Conservation (phyloP, 345 rosid species). For the Lenwebbia sp. region DNA sequence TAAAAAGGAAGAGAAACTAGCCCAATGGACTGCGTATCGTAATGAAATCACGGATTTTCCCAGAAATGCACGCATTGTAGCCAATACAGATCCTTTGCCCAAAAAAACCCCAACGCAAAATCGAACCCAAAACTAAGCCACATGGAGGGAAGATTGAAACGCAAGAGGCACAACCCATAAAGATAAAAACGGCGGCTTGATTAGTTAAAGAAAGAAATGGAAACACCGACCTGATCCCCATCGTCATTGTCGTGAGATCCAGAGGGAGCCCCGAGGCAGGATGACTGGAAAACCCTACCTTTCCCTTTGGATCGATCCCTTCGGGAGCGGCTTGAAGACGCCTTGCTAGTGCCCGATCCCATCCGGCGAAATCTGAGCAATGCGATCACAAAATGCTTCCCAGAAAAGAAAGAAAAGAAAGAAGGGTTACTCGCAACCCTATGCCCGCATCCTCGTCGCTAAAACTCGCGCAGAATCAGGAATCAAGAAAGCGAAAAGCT, state of each 20-base stretch:
- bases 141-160: background rate
- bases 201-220: background rate
- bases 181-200: background rate
- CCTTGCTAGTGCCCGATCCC: constrained; percentile 85
- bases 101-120: background rate
- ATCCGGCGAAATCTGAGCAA: constrained; percentile 6
- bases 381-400: background rate
- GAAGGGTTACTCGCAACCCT: background rate
- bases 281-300: constrained; percentile 46
- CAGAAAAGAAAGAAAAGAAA: background rate
- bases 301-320: constrained; percentile 37
- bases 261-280: constrained; percentile 57
- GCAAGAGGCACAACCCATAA: background rate
- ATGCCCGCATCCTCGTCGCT: background rate
- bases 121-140: background rate
- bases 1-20: background rate
- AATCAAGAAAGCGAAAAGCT: background rate
- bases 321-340: constrained; percentile 15
- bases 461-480: background rate
- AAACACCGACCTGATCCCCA: constrained; percentile 24
- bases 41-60: background rate
- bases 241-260: constrained; percentile 35
- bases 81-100: background rate
- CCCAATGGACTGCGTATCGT: background rate
- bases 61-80: background rate